Evolutionary conservation across 2,329 filamentous ascomycete species (phyloP), one percentile per base, ranked within the genome.

Genomic region (Monosporascus sp.): DNA sequence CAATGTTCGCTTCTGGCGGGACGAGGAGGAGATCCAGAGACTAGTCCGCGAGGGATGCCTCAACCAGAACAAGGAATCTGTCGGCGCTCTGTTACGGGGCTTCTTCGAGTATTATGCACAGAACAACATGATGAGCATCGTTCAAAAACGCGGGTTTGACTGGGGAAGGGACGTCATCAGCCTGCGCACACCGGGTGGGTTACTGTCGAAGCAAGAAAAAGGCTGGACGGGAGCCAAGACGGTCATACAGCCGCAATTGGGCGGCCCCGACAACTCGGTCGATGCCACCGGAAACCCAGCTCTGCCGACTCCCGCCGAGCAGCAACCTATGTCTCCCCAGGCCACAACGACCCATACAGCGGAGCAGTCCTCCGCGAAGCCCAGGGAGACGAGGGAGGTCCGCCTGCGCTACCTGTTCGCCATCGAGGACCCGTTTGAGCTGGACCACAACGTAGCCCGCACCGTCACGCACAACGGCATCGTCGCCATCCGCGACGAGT

Each of bases 361-460:
- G 3, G 38, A 50, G 9, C 55, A 62, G 7, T 52, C 59, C 17
- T 22, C 50, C 8, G 22, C 61, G 3, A 74, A 71, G 50, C 58
- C 66, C 11, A 64, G 65, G 5, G 75, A 79, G 35, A 64, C 80
- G 49, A 89, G 87, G 61, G 88, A 91, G 64, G 79, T 93, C 15
- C 82, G 88, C 2, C 83, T 91, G 64, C 83, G 90, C 14, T 96
- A 90, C 67, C 79, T 96, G 5, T 88, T 96, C 60, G 89, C 90
- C 35, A 92, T 97, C 55, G 92, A 96, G 67, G 92, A 96, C 67
- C 92, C 92, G 0, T 96, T 96, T 64, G 90, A 96, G 72, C 72
- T 85, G 2, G 86, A 90, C 41, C 90, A 96, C 70, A 97, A 96
- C 62, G 88, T 96, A 36, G 92, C 89, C 3, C 79, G 90, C 49